These are phyloP conservation scores for Cenococcum geophilum DNA, from an alignment of 495 filamentous ascomycete species.

Conservation along the genomic window DNA sequence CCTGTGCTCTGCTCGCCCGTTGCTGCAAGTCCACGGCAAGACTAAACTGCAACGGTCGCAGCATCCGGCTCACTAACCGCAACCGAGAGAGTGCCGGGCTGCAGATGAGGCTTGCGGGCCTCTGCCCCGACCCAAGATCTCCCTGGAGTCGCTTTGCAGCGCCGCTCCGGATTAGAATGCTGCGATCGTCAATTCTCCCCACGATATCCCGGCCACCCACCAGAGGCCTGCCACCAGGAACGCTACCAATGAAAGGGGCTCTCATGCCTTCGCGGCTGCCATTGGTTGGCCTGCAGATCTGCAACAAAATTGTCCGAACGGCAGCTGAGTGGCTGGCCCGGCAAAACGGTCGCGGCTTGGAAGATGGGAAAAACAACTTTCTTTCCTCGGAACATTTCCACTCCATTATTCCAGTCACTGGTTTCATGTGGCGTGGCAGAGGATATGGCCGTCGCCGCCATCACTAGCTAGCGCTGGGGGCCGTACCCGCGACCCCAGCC, in stretches of 20 bases:
- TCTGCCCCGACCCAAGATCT: not conserved
- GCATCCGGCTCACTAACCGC: not conserved
- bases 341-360: not conserved
- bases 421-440: not conserved
- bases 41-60: not conserved
- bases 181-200: not conserved
- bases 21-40: not conserved
- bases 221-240: not conserved
- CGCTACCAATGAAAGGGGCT: not conserved
- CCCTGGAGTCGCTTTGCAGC: not conserved
- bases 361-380: not conserved
- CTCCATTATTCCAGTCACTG: not conserved
- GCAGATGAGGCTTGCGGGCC: slow-evolving; percentile 4
- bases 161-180: not conserved
- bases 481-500: not conserved
- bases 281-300: not conserved
- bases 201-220: not conserved
- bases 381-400: not conserved
- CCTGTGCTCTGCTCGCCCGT: not conserved
- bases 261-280: not conserved
- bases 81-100: slow-evolving; percentile 2
- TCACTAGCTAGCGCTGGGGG: not conserved
- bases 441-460: not conserved
- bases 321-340: not conserved
- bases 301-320: not conserved